phyloP scores from a whole-genome alignment of 495 filamentous ascomycete genomes.

The Sphaerosporella brunnea region DNA sequence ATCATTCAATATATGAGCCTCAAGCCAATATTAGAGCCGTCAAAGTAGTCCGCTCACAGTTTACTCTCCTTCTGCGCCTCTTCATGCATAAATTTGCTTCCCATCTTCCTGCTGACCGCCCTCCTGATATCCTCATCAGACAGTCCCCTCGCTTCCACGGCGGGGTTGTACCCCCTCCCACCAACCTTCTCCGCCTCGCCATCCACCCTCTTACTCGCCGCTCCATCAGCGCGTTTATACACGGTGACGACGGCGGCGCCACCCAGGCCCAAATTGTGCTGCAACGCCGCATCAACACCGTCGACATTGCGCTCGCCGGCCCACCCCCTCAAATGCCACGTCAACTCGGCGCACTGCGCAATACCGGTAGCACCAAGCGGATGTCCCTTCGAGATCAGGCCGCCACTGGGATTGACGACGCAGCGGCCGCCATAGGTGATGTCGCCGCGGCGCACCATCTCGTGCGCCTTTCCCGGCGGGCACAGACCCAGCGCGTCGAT shows the following conservation, averaged over 20 bases:
- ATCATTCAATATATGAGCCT: too few relatives aligned
- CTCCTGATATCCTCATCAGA: conserved; percentile 52
- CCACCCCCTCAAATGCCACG: conserved; percentile 94
- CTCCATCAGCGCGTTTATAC: conserved; percentile 73
- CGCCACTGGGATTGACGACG: conserved; percentile 84
- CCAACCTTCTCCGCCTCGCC: conserved; percentile 43
- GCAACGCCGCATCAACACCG: conserved; percentile 53
- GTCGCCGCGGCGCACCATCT: conserved; percentile 71
- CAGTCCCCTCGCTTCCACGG: conserved; percentile 72
- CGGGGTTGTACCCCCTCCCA: conserved; percentile 79
- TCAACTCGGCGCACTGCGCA: conserved; percentile 86
- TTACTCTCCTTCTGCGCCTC: conserved; percentile 1
- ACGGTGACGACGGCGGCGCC: conserved; percentile 84
- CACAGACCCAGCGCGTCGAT: conserved; percentile 74
- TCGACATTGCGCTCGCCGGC: conserved; percentile 69
- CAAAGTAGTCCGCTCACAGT: too few relatives aligned
- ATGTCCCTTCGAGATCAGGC: conserved; percentile 90
- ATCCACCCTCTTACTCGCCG: conserved; percentile 37
- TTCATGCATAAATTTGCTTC: conserved; percentile 36
- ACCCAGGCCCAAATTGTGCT: conserved; percentile 88
- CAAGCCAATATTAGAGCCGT: too few relatives aligned
- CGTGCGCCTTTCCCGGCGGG: conserved; percentile 69
- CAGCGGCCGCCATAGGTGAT: conserved; percentile 84
- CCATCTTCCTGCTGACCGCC: conserved; percentile 51
- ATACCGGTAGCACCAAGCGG: conserved; percentile 84